A percentile compares a stretch with the other conserved stretches of the same genome.
phyloP scores from a whole-genome alignment of 2,329 filamentous ascomycete species.

The Aspergillus niger region DNA sequence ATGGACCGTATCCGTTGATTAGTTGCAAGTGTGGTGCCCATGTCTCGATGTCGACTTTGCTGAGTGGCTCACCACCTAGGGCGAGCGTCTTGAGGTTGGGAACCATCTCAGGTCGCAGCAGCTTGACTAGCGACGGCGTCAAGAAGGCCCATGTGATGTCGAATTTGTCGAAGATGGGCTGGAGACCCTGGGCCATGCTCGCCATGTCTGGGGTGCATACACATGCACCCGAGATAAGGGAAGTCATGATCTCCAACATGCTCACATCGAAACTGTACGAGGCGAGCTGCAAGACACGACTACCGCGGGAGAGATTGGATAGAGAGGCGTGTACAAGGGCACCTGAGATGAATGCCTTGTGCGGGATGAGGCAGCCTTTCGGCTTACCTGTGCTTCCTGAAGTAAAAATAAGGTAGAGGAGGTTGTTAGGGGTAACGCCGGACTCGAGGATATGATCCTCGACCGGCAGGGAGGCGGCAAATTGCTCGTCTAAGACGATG shows the following conservation, averaged over 20 bases:
- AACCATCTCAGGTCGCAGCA: constrained; percentile 1
- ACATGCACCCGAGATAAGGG: background rate
- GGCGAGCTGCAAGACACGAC: background rate
- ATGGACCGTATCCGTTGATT: constrained; percentile 11
- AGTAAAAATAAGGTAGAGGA: constrained; percentile 7
- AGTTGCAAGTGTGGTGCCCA: constrained; percentile 4
- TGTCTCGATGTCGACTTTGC: background rate
- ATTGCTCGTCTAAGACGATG: background rate
- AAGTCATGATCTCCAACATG: background rate
- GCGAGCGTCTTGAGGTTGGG: constrained; percentile 8
- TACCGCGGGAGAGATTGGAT: background rate
- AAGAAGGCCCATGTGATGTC: background rate
- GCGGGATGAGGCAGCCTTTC: constrained; percentile 8
- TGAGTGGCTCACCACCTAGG: constrained; percentile 10
- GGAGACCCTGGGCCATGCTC: background rate
- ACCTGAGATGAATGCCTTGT: background rate
- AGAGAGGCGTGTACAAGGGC: background rate
- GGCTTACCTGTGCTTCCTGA: constrained; percentile 9
- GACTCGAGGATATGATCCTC: background rate
- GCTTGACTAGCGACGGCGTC: constrained; percentile 4
- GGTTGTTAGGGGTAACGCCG: background rate
- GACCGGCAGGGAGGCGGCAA: background rate
- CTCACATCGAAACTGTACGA: background rate
- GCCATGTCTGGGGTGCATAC: background rate
- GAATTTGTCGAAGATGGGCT: background rate